Evolutionary conservation across 257 asterid genomes (phyloP).

Genomic region (Thymus mandschuricus): DNA sequence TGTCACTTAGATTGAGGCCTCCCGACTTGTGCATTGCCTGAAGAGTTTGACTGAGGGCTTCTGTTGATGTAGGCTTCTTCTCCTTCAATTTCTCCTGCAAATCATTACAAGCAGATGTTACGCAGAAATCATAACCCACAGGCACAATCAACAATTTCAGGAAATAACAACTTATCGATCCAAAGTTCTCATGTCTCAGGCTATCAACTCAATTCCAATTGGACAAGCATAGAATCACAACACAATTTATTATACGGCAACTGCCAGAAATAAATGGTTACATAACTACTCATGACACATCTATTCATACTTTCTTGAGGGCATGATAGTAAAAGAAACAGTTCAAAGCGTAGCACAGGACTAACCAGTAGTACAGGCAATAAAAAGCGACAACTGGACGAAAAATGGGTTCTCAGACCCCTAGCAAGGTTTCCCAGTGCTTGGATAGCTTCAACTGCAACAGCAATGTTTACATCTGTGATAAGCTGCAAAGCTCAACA

Average conservation of each 20-base stretch:
- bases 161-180: conserved; percentile 2
- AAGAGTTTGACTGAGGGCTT: conserved; percentile 85
- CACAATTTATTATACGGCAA: background rate
- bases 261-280: background rate
- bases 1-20: conserved; percentile 80
- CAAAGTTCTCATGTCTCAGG: background rate
- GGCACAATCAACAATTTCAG: conserved; percentile 16
- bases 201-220: conserved; percentile 20
- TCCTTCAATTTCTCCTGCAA: conserved; percentile 94
- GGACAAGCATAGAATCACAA: background rate
- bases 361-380: conserved; percentile 90
- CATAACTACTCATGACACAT: conserved; percentile 11
- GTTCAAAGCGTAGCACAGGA: conserved; percentile 26
- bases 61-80: conserved; percentile 85
- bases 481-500: conserved; percentile 74
- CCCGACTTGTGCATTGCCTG: conserved; percentile 98
- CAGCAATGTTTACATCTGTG: conserved; percentile 97
- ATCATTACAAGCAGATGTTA: conserved; percentile 25
- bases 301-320: background rate
- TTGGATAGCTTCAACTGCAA: conserved; percentile 97
- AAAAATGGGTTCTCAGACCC: conserved; percentile 91
- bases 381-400: conserved; percentile 80
- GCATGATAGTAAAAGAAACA: background rate
- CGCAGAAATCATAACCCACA: background rate
- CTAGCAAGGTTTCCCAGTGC: conserved; percentile 96